Evolutionary conservation across 179 eudicot genomes (phyloP).

Genomic region (Carnegiea gigantea): DNA sequence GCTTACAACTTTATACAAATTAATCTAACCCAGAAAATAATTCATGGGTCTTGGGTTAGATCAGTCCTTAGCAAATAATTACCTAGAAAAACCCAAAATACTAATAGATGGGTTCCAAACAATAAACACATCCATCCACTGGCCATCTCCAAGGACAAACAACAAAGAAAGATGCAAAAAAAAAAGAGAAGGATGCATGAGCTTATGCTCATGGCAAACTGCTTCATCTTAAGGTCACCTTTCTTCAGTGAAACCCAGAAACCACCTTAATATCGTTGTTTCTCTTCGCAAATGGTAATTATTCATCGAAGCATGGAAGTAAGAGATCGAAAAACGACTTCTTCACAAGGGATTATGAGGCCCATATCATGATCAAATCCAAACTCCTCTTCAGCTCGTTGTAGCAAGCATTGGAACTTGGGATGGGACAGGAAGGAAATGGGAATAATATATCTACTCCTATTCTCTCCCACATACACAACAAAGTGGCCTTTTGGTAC

Average conservation of each 20-base stretch:
- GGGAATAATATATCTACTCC: constrained; percentile 74
- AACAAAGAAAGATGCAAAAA: constrained; percentile 38
- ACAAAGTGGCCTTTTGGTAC: constrained; percentile 82
- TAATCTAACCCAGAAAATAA: constrained; percentile 32
- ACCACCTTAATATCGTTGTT: background rate
- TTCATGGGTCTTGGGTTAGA: constrained; percentile 30
- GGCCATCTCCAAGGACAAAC: constrained; percentile 27
- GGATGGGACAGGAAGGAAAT: constrained; percentile 64
- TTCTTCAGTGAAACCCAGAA: constrained; percentile 29
- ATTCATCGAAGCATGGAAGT: constrained; percentile 58
- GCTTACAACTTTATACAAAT: constrained; percentile 34
- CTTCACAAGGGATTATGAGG: constrained; percentile 77
- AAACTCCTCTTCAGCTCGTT: constrained; percentile 67
- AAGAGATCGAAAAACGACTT: constrained; percentile 63
- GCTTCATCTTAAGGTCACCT: constrained; percentile 45
- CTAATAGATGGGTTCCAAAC: constrained; percentile 22
- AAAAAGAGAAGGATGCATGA: constrained; percentile 29
- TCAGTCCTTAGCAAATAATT: background rate
- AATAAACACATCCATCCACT: constrained; percentile 20
- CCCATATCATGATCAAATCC: constrained; percentile 81
- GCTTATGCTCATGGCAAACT: constrained; percentile 8
- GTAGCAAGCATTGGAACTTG: constrained; percentile 62
- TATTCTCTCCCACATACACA: constrained; percentile 71
- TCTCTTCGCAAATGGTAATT: background rate
- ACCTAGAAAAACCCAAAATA: constrained; percentile 22